These are phyloP conservation scores for Ganoderma leucocontextum DNA, from an alignment of 1,284 basidiomycete genomes.

Conservation along the genomic window DNA sequence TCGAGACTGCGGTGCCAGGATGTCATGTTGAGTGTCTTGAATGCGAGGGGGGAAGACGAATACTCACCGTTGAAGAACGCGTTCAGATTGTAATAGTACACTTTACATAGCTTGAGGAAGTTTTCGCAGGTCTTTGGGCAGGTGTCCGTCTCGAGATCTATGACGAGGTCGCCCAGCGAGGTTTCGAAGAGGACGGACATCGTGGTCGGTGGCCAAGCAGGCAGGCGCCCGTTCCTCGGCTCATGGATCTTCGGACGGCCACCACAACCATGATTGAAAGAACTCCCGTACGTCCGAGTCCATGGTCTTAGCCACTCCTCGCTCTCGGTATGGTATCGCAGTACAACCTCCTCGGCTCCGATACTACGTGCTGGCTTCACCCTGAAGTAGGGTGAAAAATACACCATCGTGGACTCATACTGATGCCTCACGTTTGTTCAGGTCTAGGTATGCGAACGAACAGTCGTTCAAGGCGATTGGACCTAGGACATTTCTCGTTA, in stretches of 20 bases:
- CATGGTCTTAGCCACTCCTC: too few relatives aligned
- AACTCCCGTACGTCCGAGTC: too few relatives aligned
- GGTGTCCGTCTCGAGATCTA: conserved; percentile 92
- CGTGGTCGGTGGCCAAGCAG: conserved; percentile 27
- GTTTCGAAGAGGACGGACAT: conserved; percentile 99
- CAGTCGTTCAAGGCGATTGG: too few relatives aligned
- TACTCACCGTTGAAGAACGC: conserved; percentile 94
- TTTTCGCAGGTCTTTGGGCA: conserved; percentile 94
- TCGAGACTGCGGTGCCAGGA: conserved; percentile 73
- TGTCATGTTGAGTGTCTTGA: conserved; percentile 24
- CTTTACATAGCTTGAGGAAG: conserved; percentile 96
- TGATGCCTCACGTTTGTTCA: too few relatives aligned
- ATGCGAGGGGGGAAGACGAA: neutral
- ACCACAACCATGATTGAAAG: neutral
- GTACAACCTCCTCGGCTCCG: too few relatives aligned
- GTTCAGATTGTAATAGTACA: conserved; percentile 96
- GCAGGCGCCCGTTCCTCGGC: conserved; percentile 6
- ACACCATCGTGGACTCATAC: too few relatives aligned
- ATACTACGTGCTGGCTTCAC: too few relatives aligned
- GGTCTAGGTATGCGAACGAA: too few relatives aligned
- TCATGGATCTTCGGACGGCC: neutral
- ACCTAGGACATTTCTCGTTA: too few relatives aligned
- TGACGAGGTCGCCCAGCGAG: conserved; percentile 94
- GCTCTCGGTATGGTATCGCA: too few relatives aligned
- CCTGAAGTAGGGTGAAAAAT: too few relatives aligned